Conservation (phyloP, 2,329 filamentous ascomycete genomes). For the Fusarium siculi region DNA sequence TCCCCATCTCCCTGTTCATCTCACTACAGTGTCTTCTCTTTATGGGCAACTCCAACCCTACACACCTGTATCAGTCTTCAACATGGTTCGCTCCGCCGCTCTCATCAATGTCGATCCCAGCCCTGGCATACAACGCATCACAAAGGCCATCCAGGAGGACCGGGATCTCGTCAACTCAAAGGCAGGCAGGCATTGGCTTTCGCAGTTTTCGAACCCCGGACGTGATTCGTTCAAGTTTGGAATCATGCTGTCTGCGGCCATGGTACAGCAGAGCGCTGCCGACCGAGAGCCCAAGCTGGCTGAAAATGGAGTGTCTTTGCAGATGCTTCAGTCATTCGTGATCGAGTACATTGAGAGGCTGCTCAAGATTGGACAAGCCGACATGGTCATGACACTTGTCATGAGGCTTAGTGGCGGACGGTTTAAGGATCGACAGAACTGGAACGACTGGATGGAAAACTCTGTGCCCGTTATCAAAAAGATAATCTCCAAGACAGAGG, state of each 20-base stretch:
- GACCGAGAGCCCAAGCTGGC: slow-evolving; percentile 7
- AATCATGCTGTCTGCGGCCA: neutral
- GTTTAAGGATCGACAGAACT: slow-evolving; percentile 7
- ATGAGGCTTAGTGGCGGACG: neutral
- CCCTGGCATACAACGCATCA: slow-evolving; percentile 37
- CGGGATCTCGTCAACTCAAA: slow-evolving; percentile 42
- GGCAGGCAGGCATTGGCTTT: slow-evolving; percentile 47
- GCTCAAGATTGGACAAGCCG: neutral
- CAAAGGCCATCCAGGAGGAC: slow-evolving; percentile 36
- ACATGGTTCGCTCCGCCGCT: slow-evolving; percentile 24
- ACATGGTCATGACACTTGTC: neutral
- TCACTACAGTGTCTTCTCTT: slow-evolving; percentile 9
- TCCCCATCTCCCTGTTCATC: slow-evolving; percentile 39
- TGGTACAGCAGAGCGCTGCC: neutral
- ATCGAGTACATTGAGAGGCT: neutral
- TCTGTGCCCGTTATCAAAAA: slow-evolving; percentile 34
- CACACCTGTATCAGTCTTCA: slow-evolving; percentile 32
- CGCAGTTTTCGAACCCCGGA: slow-evolving; percentile 29
- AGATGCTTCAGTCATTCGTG: slow-evolving; percentile 19
- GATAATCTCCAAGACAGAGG: slow-evolving; percentile 29
- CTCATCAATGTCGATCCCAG: slow-evolving; percentile 41
- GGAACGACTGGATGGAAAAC: slow-evolving; percentile 34
- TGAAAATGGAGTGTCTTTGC: neutral
- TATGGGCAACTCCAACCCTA: slow-evolving; percentile 22
- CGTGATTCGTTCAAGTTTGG: neutral